Percentiles rank a stretch among this genome's conserved stretches.
Conservation (phyloP, 2,329 filamentous ascomycete species). For the Sclerotinia glacialis region DNA sequence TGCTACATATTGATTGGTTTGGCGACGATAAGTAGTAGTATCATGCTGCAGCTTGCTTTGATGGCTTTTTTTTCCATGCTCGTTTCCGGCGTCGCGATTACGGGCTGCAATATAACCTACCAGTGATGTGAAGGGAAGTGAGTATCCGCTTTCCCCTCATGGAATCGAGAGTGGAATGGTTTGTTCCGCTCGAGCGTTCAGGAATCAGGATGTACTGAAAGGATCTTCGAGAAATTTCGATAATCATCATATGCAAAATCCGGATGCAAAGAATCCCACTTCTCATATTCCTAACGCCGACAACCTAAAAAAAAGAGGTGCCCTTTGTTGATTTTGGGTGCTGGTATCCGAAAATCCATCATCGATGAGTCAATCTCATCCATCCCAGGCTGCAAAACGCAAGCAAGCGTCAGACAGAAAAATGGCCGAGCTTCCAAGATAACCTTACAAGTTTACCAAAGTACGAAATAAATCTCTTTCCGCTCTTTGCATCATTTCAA, state of each 20-base stretch:
- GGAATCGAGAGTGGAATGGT: background rate
- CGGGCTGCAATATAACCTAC: background rate
- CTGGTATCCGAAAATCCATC: background rate
- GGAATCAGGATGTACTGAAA: background rate
- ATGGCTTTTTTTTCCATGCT: conserved; percentile 19
- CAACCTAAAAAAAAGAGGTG: background rate
- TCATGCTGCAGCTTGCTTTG: conserved; percentile 27
- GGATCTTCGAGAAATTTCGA: background rate
- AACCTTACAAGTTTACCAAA: no score
- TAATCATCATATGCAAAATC: background rate
- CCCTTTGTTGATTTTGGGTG: background rate
- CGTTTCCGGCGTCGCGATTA: conserved; percentile 18
- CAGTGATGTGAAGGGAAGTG: background rate
- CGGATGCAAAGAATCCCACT: background rate
- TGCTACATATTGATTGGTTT: conserved; percentile 31
- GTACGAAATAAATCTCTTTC: no score
- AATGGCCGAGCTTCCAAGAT: conserved; percentile 1
- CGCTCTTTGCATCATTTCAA: no score
- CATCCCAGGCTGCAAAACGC: conserved; percentile 11
- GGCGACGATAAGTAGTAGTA: conserved; percentile 28
- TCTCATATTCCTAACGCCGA: background rate
- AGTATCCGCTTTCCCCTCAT: conserved; percentile 8
- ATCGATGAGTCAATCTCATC: conserved; percentile 12
- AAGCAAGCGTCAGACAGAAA: conserved; percentile 1
- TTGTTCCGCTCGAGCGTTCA: background rate